Conservation (phyloP, 208 protist species). For the Leishmania braziliensis region DNA sequence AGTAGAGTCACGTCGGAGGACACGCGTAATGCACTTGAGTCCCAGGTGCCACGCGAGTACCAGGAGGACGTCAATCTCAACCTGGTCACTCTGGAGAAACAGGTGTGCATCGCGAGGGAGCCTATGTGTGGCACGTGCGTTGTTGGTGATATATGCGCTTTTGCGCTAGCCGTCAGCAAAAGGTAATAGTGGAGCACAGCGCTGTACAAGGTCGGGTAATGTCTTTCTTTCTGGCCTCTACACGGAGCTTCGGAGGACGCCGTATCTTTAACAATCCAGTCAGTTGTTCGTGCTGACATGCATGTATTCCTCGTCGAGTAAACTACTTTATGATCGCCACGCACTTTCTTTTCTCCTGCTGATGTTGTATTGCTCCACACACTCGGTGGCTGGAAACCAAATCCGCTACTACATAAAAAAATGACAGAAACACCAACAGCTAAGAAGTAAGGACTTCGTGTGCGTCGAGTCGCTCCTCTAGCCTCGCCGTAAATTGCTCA, state of each 20-base stretch:
- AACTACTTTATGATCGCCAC: background rate
- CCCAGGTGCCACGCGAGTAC: slow-evolving; percentile 87
- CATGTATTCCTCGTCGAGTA: background rate
- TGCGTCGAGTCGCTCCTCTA: background rate
- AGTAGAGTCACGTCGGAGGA: slow-evolving; percentile 81
- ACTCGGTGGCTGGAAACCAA: background rate
- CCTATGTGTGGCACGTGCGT: slow-evolving; percentile 68
- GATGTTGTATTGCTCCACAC: background rate
- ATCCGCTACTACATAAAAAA: background rate
- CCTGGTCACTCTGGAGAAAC: slow-evolving; percentile 94
- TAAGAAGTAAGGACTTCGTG: background rate
- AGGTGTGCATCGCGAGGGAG: slow-evolving; percentile 63
- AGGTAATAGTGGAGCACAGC: background rate
- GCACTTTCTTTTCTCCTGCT: background rate
- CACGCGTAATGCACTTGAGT: slow-evolving; percentile 88
- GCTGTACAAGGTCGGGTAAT: background rate
- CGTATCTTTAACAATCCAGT: background rate
- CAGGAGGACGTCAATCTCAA: slow-evolving; percentile 89
- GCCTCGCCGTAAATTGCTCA: background rate
- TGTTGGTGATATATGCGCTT: slow-evolving; percentile 59
- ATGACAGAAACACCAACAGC: background rate
- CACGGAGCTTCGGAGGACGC: background rate
- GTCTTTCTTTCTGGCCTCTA: background rate
- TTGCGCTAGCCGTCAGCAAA: slow-evolving; percentile 12
- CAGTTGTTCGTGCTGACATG: background rate